Percentiles rank a stretch among this genome's conserved stretches.
Evolutionary conservation across 2,329 filamentous ascomycete species (phyloP).

Genomic region (Cryoendolithus antarcticus): DNA sequence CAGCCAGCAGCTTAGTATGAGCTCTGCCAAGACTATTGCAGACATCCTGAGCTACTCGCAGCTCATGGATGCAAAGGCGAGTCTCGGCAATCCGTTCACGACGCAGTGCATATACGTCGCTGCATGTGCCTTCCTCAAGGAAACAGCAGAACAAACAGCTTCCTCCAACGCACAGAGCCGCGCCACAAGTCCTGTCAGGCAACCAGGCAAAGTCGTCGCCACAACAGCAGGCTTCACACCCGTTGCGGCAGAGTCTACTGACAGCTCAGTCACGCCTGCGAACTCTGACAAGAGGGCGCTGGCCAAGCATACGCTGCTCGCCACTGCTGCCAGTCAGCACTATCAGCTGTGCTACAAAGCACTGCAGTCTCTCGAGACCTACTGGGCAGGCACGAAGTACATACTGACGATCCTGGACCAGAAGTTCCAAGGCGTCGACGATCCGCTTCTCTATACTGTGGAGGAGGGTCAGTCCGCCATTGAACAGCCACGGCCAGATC

Average conservation of each 20-base stretch:
- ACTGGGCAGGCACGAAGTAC: conserved; percentile 80
- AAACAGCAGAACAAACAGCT: conserved; percentile 57
- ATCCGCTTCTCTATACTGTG: conserved; percentile 51
- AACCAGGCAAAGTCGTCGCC: background rate
- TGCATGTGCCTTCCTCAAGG: conserved; percentile 76
- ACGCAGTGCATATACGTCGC: conserved; percentile 84
- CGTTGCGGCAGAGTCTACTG: conserved; percentile 11
- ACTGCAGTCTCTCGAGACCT: conserved; percentile 64
- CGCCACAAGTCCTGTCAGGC: conserved; percentile 30
- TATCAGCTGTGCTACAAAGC: conserved; percentile 81
- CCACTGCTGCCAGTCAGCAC: conserved; percentile 72
- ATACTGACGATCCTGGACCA: conserved; percentile 78
- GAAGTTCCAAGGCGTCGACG: conserved; percentile 75
- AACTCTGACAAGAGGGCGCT: conserved; percentile 26
- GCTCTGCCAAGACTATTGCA: conserved; percentile 80
- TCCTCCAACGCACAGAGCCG: conserved; percentile 50
- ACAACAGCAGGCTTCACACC: conserved; percentile 34
- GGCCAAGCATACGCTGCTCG: conserved; percentile 61
- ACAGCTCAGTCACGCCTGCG: conserved; percentile 1
- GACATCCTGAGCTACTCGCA: conserved; percentile 81
- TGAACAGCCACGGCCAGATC: conserved; percentile 38
- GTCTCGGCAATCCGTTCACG: conserved; percentile 78
- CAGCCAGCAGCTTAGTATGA: conserved; percentile 72
- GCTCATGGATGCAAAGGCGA: conserved; percentile 72
- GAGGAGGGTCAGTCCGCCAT: conserved; percentile 69